Evolutionary conservation across 495 filamentous ascomycete species (phyloP).

Genomic region (Penicillium bialowiezense): DNA sequence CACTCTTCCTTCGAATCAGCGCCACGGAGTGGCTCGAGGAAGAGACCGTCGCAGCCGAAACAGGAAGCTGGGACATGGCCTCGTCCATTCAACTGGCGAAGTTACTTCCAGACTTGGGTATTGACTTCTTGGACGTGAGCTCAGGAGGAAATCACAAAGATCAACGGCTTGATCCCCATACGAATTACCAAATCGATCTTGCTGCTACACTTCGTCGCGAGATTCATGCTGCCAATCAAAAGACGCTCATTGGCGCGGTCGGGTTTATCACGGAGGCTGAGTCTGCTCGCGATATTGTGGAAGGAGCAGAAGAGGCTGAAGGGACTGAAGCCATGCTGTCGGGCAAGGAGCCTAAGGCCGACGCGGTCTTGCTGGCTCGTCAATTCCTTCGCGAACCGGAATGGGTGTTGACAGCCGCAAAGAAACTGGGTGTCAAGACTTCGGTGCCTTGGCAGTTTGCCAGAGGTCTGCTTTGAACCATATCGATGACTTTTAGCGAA

Average conservation of each 20-base stretch:
- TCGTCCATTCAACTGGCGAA: conserved; percentile 61
- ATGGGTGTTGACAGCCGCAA: conserved; percentile 60
- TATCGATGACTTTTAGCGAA: not conserved
- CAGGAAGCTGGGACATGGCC: conserved; percentile 62
- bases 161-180: conserved; percentile 54
- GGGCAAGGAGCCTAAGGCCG: conserved; percentile 48
- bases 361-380: conserved; percentile 61
- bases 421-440: conserved; percentile 57
- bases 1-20: conserved; percentile 67
- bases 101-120: conserved; percentile 59
- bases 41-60: conserved; percentile 34
- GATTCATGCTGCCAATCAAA: conserved; percentile 52
- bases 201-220: conserved; percentile 57
- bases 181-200: conserved; percentile 62
- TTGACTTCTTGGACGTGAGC: conserved; percentile 76
- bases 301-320: conserved; percentile 49
- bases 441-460: conserved; percentile 53
- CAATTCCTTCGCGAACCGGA: conserved; percentile 68
- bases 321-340: conserved; percentile 34
- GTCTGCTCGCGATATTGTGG: conserved; percentile 55
- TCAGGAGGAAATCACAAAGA: conserved; percentile 62
- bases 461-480: conserved; percentile 9
- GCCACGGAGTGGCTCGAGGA: conserved; percentile 73
- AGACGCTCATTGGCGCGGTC: conserved; percentile 66
- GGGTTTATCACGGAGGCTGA: conserved; percentile 66